Conservation (phyloP, 768 basidiomycete species). For the Hericium erinaceus region DNA sequence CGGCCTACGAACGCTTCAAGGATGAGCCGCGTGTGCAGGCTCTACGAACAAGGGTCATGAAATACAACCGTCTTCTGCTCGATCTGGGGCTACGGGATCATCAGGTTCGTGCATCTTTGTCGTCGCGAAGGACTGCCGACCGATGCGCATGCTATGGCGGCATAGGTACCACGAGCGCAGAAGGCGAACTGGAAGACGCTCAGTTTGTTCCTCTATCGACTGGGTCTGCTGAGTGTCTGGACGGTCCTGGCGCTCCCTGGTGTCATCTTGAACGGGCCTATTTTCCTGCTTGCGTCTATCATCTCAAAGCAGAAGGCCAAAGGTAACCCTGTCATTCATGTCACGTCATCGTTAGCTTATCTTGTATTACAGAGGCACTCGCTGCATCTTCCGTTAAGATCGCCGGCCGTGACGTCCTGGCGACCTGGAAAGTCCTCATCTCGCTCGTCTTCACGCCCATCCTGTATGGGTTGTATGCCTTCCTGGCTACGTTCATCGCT, state of each 20-base stretch:
- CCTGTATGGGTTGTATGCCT: constrained; percentile 75
- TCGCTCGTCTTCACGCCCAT: constrained; percentile 82
- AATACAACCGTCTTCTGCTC: constrained; percentile 80
- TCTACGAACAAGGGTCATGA: constrained; percentile 67
- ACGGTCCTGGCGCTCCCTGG: constrained; percentile 79
- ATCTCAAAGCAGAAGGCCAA: constrained; percentile 81
- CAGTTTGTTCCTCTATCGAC: constrained; percentile 73
- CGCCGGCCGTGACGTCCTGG: constrained; percentile 85
- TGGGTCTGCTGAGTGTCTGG: constrained; percentile 75
- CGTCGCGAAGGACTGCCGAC: constrained; percentile 1
- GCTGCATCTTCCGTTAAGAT: constrained; percentile 93
- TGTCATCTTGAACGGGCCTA: constrained; percentile 81
- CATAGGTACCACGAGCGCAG: constrained; percentile 74
- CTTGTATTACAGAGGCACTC: constrained; percentile 65
- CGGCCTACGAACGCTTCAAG: constrained; percentile 86
- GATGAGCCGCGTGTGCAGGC: constrained; percentile 83
- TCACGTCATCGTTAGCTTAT: neutral
- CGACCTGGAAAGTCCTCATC: constrained; percentile 94
- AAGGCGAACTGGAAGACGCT: constrained; percentile 81
- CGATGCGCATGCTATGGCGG: neutral
- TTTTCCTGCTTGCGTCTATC: constrained; percentile 84
- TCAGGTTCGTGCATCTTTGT: constrained; percentile 45
- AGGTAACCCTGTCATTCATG: constrained; percentile 36
- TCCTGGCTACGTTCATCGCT: constrained; percentile 69
- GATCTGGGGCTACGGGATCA: constrained; percentile 92